Conservation (phyloP, 257 asterid genomes). For the Fraxinus quadrangulata region DNA sequence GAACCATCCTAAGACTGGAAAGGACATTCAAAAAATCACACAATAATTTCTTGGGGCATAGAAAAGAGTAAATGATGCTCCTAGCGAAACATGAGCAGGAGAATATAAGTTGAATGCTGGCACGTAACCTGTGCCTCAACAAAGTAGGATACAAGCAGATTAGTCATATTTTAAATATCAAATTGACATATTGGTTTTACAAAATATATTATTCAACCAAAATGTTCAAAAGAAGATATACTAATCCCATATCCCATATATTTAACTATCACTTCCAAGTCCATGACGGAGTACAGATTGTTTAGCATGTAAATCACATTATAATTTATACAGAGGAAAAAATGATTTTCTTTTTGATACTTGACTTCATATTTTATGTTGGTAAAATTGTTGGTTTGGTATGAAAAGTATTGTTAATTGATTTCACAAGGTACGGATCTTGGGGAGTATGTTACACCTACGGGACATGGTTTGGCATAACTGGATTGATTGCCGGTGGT, state of each 20-base stretch:
- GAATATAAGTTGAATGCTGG: neutral
- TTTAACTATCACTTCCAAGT: neutral
- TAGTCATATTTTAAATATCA: neutral
- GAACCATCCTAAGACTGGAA: neutral
- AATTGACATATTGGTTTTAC: neutral
- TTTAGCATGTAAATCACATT: neutral
- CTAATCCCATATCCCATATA: neutral
- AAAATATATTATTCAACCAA: neutral
- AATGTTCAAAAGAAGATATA: neutral
- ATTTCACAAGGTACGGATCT: constrained; percentile 59
- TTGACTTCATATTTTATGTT: neutral
- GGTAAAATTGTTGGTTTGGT: neutral
- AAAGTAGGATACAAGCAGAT: neutral
- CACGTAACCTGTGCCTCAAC: neutral
- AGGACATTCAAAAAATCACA: constrained; percentile 1
- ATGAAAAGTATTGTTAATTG: neutral
- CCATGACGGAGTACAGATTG: neutral
- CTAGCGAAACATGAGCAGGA: neutral
- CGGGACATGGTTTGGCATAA: constrained; percentile 75
- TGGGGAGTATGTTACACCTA: constrained; percentile 85
- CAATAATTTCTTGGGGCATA: neutral
- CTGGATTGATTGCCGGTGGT: constrained; percentile 56
- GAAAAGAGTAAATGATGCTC: neutral
- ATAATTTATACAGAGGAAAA: neutral
- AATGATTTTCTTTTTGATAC: neutral